Conservation (phyloP, 106 monocot genomes). For the Xerophyta viscosa region DNA sequence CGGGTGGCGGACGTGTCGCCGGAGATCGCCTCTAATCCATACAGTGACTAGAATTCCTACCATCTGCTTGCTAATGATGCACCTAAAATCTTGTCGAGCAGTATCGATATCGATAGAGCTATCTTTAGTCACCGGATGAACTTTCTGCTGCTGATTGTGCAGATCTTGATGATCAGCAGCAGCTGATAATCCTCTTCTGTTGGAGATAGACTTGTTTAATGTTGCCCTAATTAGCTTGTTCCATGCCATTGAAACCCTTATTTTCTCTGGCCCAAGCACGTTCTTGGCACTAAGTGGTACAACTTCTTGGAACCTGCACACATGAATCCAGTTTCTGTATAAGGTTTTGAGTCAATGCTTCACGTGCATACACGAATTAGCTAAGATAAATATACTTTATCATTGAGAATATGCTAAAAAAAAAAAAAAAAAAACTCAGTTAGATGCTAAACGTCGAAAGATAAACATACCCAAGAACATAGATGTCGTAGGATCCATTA, state of each 20-base stretch:
- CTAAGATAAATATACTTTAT: too few relatives aligned
- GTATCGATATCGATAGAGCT: neutral
- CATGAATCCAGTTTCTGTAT: too few relatives aligned
- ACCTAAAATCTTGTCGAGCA: constrained; percentile 14
- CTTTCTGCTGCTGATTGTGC: constrained; percentile 25
- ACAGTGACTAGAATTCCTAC: constrained; percentile 63
- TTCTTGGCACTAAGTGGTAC: constrained; percentile 63
- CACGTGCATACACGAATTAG: too few relatives aligned
- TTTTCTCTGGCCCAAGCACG: constrained; percentile 42
- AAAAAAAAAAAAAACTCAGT: too few relatives aligned
- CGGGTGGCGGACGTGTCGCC: constrained; percentile 22
- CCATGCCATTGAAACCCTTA: constrained; percentile 29
- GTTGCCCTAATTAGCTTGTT: constrained; percentile 39
- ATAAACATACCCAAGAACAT: constrained; percentile 51
- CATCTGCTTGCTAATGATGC: constrained; percentile 80
- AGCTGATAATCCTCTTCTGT: neutral
- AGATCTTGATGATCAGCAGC: constrained; percentile 1
- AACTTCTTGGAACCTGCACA: constrained; percentile 71
- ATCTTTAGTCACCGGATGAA: constrained; percentile 26
- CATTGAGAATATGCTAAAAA: neutral
- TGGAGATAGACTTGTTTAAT: constrained; percentile 34
- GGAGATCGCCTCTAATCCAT: constrained; percentile 47
- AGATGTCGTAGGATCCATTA: constrained; percentile 52
- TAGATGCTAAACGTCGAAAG: too few relatives aligned
- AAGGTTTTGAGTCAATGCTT: too few relatives aligned